phyloP scores from a whole-genome alignment of 768 basidiomycete genomes.

The Auriscalpium microsporum region DNA sequence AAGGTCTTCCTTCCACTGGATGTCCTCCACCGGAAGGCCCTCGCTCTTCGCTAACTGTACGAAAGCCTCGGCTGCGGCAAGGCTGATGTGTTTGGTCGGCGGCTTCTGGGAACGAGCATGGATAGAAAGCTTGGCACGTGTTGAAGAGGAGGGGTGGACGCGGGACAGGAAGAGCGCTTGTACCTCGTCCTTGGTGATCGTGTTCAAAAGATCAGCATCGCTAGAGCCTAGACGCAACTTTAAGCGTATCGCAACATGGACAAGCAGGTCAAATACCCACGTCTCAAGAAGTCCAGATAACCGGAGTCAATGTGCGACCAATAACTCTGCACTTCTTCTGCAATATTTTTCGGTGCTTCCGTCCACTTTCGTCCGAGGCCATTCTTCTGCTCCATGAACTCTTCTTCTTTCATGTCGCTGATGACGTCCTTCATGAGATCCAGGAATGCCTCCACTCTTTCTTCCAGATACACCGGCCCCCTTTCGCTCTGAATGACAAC shows the following conservation, averaged over 20 bases:
- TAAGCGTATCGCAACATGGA: neutral
- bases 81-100: slow-evolving; percentile 51
- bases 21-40: slow-evolving; percentile 41
- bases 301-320: slow-evolving; percentile 68
- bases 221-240: slow-evolving; percentile 41
- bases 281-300: slow-evolving; percentile 78
- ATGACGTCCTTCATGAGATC: slow-evolving; percentile 61
- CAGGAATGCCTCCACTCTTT: slow-evolving; percentile 84
- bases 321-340: slow-evolving; percentile 67
- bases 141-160: slow-evolving; percentile 60
- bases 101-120: slow-evolving; percentile 72
- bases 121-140: slow-evolving; percentile 75
- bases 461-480: slow-evolving; percentile 70
- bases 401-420: slow-evolving; percentile 57
- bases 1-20: slow-evolving; percentile 42
- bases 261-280: slow-evolving; percentile 39
- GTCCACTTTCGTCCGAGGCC: slow-evolving; percentile 74
- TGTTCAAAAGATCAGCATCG: slow-evolving; percentile 60
- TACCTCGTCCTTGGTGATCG: slow-evolving; percentile 69
- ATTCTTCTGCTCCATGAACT: slow-evolving; percentile 71
- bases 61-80: slow-evolving; percentile 55
- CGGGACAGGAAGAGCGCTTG: slow-evolving; percentile 57
- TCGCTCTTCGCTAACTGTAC: slow-evolving; percentile 40
- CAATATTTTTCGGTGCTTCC: slow-evolving; percentile 83
- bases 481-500: slow-evolving; percentile 88